phyloP scores from a whole-genome alignment of 805 yeast genomes.

The Kregervanrija pseudodelftensis region DNA sequence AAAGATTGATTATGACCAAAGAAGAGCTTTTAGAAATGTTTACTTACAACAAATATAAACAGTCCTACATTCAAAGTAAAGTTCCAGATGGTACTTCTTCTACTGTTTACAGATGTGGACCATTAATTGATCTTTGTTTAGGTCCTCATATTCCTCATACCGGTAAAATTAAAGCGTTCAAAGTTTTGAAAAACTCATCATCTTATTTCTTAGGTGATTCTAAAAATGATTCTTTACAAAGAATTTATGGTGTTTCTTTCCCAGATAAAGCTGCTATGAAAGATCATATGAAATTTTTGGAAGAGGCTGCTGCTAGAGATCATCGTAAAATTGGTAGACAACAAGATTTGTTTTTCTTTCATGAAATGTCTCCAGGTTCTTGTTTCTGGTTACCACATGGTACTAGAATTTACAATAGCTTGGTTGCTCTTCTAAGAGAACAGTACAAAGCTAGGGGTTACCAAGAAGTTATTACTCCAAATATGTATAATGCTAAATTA shows the following conservation, averaged over 20 bases:
- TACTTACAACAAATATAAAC: slow-evolving; percentile 92
- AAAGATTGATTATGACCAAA: slow-evolving; percentile 86
- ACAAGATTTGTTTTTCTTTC: slow-evolving; percentile 91
- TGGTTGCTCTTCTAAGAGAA: slow-evolving; percentile 68
- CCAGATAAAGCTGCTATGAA: slow-evolving; percentile 96
- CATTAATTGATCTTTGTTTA: slow-evolving; percentile 90
- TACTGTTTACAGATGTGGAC: slow-evolving; percentile 97
- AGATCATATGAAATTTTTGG: slow-evolving; percentile 87
- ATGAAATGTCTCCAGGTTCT: slow-evolving; percentile 96
- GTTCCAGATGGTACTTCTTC: slow-evolving; percentile 94
- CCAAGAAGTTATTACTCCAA: slow-evolving; percentile 98
- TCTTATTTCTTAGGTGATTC: slow-evolving; percentile 95
- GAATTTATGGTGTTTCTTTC: slow-evolving; percentile 96
- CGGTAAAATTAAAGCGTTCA: slow-evolving; percentile 90
- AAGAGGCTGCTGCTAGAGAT: slow-evolving; percentile 93
- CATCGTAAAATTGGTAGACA: slow-evolving; percentile 96
- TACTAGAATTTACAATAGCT: slow-evolving; percentile 88
- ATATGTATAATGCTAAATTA: slow-evolving; percentile 93
- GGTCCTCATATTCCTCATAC: slow-evolving; percentile 99
- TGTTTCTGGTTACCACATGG: slow-evolving; percentile 99
- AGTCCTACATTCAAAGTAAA: slow-evolving; percentile 75
- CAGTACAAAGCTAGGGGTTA: slow-evolving; percentile 93
- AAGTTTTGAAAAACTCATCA: slow-evolving; percentile 90
- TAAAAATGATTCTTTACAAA: slow-evolving; percentile 88
- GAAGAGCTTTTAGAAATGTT: slow-evolving; percentile 91